Base-by-base conservation (phyloP, 306 rosid species). In the Bauhinia variegata region DNA sequence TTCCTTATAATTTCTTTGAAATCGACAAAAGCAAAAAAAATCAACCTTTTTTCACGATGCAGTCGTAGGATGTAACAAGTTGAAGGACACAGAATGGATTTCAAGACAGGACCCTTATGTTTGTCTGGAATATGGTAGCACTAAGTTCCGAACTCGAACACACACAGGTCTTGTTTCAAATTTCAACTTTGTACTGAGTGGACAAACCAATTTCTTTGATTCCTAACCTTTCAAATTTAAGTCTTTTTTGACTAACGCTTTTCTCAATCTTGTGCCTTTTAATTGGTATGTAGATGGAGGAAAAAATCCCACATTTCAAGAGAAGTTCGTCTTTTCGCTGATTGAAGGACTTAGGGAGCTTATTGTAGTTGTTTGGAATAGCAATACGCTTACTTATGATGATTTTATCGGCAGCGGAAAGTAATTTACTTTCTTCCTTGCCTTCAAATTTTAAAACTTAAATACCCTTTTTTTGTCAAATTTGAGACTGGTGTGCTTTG, bases 81-180 rank as follows among this genome's bases (percentile, higher is more conserved):
- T 91, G 96, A 91, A 79, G 74, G 95, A 89, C 52, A 88, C 89
- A 0, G 95, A 89, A 77, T 89, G 98, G 98, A 75, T 89, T 75
- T 85, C 98, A 15, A 69, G 95, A 77, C 96, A 92, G 70, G 96
- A 92, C 70, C 95, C 96, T 0, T 91, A 89, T 36, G 96, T 91
- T 5, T 87, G 92, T 54, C 39, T 92, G 36, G 95, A 89, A 76
- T 92, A 92, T 68, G 95, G 80, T 2, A 72, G 79, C 67, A 43
- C 81, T 11, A 92, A 85, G 70, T 80, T 72, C 73, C 83, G 96
- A 7, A 89, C 97, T 9, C 79, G 86, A 74, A 89, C 96, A 8
- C 83, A 92, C 83, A 92, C 89, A 39, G 96, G 96, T 84, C 10
- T 32, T 57, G 56, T 31, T 43, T 44, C 11, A n/a, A 28, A 52